phyloP scores from a whole-genome alignment of 495 filamentous ascomycete species.

The Talaromyces trachyspermus region DNA sequence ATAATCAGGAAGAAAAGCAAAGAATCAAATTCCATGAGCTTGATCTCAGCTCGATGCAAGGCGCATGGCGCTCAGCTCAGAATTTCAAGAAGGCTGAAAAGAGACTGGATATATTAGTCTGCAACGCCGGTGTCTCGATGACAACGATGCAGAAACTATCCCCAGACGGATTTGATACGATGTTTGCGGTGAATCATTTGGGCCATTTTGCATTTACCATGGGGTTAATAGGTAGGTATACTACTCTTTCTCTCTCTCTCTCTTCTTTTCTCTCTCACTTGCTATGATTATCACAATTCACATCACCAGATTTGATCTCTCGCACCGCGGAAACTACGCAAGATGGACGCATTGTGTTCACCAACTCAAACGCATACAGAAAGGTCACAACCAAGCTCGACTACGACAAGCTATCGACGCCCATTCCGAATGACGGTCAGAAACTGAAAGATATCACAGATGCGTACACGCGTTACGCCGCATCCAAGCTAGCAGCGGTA shows the following conservation, averaged over 20 bases:
- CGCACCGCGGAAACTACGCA: constrained; percentile 3
- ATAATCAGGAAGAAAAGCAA: not conserved
- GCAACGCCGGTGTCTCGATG: constrained; percentile 15
- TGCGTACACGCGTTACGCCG: constrained; percentile 9
- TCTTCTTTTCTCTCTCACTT: not conserved
- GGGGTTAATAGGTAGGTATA: constrained; percentile 7
- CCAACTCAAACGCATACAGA: constrained; percentile 12
- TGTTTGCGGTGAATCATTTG: constrained; percentile 15
- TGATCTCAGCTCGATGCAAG: constrained; percentile 10
- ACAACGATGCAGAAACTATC: constrained; percentile 8
- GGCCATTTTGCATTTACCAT: constrained; percentile 16
- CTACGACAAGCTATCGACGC: constrained; percentile 9
- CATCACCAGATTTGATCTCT: constrained; percentile 9
- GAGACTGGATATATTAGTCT: constrained; percentile 14
- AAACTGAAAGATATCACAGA: constrained; percentile 6
- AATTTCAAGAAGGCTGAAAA: constrained; percentile 8
- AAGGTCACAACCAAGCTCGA: constrained; percentile 8
- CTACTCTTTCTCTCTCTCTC: not conserved
- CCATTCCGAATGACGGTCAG: constrained; percentile 7
- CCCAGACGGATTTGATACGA: constrained; percentile 12
- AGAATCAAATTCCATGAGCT: constrained; percentile 13
- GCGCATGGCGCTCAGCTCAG: constrained; percentile 9
- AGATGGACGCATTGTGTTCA: constrained; percentile 13
- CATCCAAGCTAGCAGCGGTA: constrained; percentile 11
- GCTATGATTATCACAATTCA: too few relatives aligned